These are phyloP conservation scores for Apiospora saccharicola DNA, from an alignment of 2,329 filamentous ascomycete species.

Conservation along the genomic window DNA sequence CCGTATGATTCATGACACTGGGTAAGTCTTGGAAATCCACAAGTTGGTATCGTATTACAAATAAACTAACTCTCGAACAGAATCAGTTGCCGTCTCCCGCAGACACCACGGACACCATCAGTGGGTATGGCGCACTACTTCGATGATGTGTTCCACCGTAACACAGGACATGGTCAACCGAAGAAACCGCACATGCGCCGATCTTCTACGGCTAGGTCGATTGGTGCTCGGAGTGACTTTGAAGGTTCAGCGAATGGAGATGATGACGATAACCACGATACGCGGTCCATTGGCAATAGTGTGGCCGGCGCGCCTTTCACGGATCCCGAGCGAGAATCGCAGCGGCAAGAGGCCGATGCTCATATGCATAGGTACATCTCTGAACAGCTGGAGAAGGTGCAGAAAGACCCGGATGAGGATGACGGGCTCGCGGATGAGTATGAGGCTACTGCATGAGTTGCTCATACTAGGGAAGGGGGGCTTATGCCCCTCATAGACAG, in stretches of 20 bases:
- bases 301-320: slow-evolving; percentile 51
- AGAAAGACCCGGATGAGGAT: slow-evolving; percentile 55
- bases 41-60: background rate
- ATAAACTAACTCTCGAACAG: slow-evolving; percentile 59
- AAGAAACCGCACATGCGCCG: slow-evolving; percentile 69
- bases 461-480: background rate
- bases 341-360: slow-evolving; percentile 65
- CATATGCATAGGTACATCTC: slow-evolving; percentile 84
- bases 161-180: slow-evolving; percentile 47
- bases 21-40: slow-evolving; percentile 63
- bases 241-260: slow-evolving; percentile 57
- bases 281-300: slow-evolving; percentile 45
- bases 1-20: slow-evolving; percentile 97
- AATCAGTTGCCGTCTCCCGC: slow-evolving; percentile 87
- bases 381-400: slow-evolving; percentile 79
- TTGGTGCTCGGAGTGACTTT: slow-evolving; percentile 85
- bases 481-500: background rate
- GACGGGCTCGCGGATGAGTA: slow-evolving; percentile 44
- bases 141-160: slow-evolving; percentile 81
- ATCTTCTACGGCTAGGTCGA: slow-evolving; percentile 83
- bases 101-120: slow-evolving; percentile 88
- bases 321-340: slow-evolving; percentile 58
- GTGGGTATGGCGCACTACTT: slow-evolving; percentile 92
- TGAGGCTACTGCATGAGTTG: slow-evolving; percentile 37
- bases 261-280: slow-evolving; percentile 49